Evolutionary conservation across 2,329 filamentous ascomycete species (phyloP).

Genomic region (Sclerotinia trifoliorum): DNA sequence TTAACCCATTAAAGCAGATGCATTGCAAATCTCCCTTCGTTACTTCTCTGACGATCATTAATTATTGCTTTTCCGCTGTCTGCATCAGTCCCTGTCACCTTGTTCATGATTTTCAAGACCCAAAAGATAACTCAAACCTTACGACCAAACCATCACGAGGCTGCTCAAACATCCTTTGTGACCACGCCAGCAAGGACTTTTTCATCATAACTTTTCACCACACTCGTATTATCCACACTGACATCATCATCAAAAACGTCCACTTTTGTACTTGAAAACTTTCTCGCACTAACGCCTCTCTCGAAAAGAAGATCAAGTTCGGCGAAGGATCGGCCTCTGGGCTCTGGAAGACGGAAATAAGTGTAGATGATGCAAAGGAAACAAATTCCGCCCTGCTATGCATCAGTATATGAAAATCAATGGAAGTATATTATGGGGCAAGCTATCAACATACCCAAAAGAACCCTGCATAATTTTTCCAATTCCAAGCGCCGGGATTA

Average conservation of each 20-base stretch:
- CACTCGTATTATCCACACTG: slow-evolving; percentile 28
- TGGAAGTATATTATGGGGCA: slow-evolving; percentile 40
- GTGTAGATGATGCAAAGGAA: slow-evolving; percentile 60
- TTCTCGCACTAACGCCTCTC: slow-evolving; percentile 51
- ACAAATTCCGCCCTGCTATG: slow-evolving; percentile 57
- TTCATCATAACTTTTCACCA: slow-evolving; percentile 48
- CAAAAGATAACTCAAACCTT: neutral
- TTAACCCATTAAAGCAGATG: neutral
- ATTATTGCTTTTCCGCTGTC: neutral
- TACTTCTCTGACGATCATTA: neutral
- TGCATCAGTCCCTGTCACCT: neutral
- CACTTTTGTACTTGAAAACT: slow-evolving; percentile 39
- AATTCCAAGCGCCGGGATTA: slow-evolving; percentile 83
- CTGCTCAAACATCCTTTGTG: neutral
- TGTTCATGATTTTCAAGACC: neutral
- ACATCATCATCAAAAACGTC: slow-evolving; percentile 36
- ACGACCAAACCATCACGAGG: neutral
- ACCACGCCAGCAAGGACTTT: slow-evolving; percentile 57
- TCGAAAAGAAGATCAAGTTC: slow-evolving; percentile 87
- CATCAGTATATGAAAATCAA: neutral
- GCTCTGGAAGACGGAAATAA: slow-evolving; percentile 80
- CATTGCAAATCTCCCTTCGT: neutral
- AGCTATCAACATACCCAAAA: slow-evolving; percentile 43
- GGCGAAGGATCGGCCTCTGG: slow-evolving; percentile 75
- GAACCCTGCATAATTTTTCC: slow-evolving; percentile 83